These are phyloP conservation scores for Mollisia scopiformis DNA, from an alignment of 2,329 filamentous ascomycete species.

Conservation along the genomic window DNA sequence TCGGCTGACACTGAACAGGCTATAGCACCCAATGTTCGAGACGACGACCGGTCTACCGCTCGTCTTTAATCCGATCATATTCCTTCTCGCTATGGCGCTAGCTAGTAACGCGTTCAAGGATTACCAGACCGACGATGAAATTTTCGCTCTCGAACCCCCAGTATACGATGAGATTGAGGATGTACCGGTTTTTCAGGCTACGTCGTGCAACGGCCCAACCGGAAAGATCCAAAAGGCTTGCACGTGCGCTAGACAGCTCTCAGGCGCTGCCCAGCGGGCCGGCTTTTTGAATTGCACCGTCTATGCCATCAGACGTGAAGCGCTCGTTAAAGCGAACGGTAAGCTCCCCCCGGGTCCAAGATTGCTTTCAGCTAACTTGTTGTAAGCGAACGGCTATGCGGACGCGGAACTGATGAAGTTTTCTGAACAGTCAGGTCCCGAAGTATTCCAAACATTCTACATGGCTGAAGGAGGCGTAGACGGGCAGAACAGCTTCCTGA, in stretches of 20 bases:
- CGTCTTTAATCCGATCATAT: slow-evolving; percentile 16
- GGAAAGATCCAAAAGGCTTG: slow-evolving; percentile 9
- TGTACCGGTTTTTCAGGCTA: slow-evolving; percentile 15
- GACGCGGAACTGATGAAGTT: slow-evolving; percentile 11
- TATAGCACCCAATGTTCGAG: background rate
- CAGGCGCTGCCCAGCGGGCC: background rate
- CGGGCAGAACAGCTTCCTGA: slow-evolving; percentile 8
- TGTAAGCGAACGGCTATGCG: slow-evolving; percentile 8
- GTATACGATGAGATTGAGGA: slow-evolving; percentile 12
- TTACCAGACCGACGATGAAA: slow-evolving; percentile 12
- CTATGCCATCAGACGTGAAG: slow-evolving; percentile 10
- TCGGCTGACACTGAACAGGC: too few relatives aligned
- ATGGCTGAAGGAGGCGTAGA: slow-evolving; percentile 9
- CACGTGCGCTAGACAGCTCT: slow-evolving; percentile 8
- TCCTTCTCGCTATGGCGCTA: slow-evolving; percentile 10
- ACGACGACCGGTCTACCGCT: slow-evolving; percentile 8
- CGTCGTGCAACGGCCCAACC: slow-evolving; percentile 5
- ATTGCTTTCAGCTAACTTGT: slow-evolving; percentile 6
- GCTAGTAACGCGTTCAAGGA: slow-evolving; percentile 15
- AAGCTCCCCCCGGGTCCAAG: slow-evolving; percentile 1
- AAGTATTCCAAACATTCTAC: slow-evolving; percentile 8
- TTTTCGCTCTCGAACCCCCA: slow-evolving; percentile 13
- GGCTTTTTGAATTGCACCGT: slow-evolving; percentile 1
- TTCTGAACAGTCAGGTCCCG: slow-evolving; percentile 1
- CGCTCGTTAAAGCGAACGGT: slow-evolving; percentile 14